Conservation (phyloP, 129 eudicot species). For the Chrysanthemum lavandulifolium region DNA sequence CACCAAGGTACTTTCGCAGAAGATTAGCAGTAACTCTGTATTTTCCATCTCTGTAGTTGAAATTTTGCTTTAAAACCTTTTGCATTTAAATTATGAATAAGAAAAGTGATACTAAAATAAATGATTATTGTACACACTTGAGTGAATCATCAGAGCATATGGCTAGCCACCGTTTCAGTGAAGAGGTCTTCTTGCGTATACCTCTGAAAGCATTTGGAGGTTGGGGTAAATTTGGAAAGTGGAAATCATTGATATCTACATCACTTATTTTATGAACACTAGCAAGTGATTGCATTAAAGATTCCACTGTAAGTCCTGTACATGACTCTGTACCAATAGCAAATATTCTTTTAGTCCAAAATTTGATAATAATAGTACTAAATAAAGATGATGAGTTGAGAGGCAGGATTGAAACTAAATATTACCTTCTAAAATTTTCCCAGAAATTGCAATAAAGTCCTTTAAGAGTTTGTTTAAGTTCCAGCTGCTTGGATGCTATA, state of each 20-base stretch:
- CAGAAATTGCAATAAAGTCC: constrained; percentile 59
- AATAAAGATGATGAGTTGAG: not conserved
- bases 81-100: not conserved
- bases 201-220: constrained; percentile 85
- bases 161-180: constrained; percentile 86
- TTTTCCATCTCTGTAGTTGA: constrained; percentile 64
- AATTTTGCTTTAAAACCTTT: constrained; percentile 10
- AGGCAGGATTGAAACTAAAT: not conserved
- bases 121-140: constrained; percentile 46
- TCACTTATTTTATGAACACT: constrained; percentile 45
- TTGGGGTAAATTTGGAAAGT: constrained; percentile 64
- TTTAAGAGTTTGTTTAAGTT: constrained; percentile 57
- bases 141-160: constrained; percentile 80
- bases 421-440: constrained; percentile 64
- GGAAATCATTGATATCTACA: constrained; percentile 45
- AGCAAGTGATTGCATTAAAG: constrained; percentile 51
- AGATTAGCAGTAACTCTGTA: constrained; percentile 58
- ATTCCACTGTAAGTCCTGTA: constrained; percentile 64
- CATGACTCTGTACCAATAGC: constrained; percentile 50
- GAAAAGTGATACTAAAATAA: not conserved
- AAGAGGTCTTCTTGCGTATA: constrained; percentile 67
- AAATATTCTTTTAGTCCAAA: not conserved
- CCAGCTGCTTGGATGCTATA: constrained; percentile 88
- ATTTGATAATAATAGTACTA: not conserved
- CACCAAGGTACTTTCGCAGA: constrained; percentile 95